Evolutionary conservation across 2,329 filamentous ascomycete species (phyloP).

Genomic region (Neurospora sp.): DNA sequence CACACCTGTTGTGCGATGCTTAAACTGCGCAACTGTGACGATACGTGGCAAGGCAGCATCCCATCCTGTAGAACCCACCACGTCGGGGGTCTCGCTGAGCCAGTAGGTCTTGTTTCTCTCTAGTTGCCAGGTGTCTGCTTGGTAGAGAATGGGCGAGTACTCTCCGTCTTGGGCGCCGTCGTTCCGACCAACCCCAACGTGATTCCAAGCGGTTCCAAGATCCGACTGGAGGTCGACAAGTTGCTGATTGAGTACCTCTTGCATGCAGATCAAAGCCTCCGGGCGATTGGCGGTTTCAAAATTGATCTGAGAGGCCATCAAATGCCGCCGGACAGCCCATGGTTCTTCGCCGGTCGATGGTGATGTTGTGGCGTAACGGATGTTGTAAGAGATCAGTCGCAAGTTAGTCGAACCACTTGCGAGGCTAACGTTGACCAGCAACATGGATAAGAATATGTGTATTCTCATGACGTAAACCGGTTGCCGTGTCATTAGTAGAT

Average conservation of each 20-base stretch:
- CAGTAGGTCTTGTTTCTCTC: conserved; percentile 46
- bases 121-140: conserved; percentile 40
- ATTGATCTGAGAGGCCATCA: conserved; percentile 28
- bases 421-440: neutral
- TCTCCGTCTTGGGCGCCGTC: conserved; percentile 53
- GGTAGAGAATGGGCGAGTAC: conserved; percentile 61
- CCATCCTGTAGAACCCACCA: conserved; percentile 49
- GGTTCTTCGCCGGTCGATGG: conserved; percentile 30
- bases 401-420: conserved; percentile 11
- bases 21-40: conserved; percentile 37
- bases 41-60: conserved; percentile 33
- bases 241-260: conserved; percentile 43
- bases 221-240: conserved; percentile 34
- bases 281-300: conserved; percentile 24
- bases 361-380: conserved; percentile 34
- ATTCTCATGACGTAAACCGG: neutral
- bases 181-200: conserved; percentile 47
- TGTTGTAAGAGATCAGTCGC: conserved; percentile 37
- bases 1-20: conserved; percentile 28
- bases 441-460: neutral
- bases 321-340: conserved; percentile 29
- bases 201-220: conserved; percentile 37
- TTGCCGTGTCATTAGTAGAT: neutral
- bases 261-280: conserved; percentile 39
- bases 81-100: conserved; percentile 50